A percentile compares a stretch with the other conserved stretches of the same genome.
Evolutionary conservation across 805 yeast genomes (phyloP).

Genomic region (Starmerella geochares): DNA sequence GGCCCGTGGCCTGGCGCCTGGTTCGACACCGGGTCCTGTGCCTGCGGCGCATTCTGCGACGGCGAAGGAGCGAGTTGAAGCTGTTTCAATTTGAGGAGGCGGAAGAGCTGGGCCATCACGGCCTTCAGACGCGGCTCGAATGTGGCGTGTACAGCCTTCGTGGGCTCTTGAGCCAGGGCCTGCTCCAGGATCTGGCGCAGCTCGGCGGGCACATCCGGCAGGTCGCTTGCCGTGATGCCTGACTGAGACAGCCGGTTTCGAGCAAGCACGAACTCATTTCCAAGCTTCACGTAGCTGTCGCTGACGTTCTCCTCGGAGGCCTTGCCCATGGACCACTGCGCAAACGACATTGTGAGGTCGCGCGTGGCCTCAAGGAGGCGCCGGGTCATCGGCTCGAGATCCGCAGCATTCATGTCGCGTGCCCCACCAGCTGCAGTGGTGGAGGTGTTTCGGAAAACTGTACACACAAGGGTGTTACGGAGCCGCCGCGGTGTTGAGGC

Average conservation of each 20-base stretch:
- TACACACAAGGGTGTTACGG: background rate
- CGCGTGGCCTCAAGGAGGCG: slow-evolving; percentile 82
- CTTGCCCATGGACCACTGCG: slow-evolving; percentile 79
- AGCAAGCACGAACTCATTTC: slow-evolving; percentile 84
- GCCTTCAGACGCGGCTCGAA: slow-evolving; percentile 78
- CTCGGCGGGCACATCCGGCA: slow-evolving; percentile 83
- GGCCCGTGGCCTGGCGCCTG: too few relatives aligned
- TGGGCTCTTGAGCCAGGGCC: slow-evolving; percentile 74
- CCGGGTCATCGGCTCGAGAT: slow-evolving; percentile 37
- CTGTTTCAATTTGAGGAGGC: slow-evolving; percentile 49
- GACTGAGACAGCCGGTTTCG: slow-evolving; percentile 67
- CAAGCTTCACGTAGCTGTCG: slow-evolving; percentile 80
- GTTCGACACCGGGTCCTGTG: background rate
- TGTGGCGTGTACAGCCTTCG: slow-evolving; percentile 67
- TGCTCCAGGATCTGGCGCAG: slow-evolving; percentile 71
- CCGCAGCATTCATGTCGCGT: slow-evolving; percentile 13
- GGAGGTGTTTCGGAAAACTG: background rate
- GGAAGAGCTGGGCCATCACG: slow-evolving; percentile 70
- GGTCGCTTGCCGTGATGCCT: slow-evolving; percentile 65
- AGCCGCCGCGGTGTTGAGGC: too few relatives aligned
- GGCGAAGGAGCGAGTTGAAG: slow-evolving; percentile 3
- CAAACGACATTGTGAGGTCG: slow-evolving; percentile 60
- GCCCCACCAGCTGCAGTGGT: background rate
- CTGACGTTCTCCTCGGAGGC: slow-evolving; percentile 78
- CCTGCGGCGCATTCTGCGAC: background rate